These are phyloP conservation scores for Penicillium sp. DNA, from an alignment of 2,329 filamentous ascomycete genomes.

Conservation along the genomic window DNA sequence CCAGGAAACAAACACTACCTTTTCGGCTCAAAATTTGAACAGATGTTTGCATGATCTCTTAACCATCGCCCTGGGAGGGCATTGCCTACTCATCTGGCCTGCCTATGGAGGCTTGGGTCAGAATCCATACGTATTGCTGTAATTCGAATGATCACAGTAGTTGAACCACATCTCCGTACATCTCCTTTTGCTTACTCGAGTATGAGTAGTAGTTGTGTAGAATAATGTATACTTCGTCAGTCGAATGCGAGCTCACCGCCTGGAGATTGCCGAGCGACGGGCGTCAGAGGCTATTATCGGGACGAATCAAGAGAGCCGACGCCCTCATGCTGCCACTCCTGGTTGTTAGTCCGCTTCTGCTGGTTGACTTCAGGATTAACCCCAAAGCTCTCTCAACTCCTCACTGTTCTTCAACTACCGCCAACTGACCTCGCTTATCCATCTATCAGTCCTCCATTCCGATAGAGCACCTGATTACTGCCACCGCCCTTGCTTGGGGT, in stretches of 20 bases:
- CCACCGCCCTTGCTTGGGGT: conserved; percentile 26
- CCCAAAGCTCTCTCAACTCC: not conserved
- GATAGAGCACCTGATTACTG: not conserved
- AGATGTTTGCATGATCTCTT: too few species aligned
- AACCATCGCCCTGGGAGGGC: too few species aligned
- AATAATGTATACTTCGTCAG: not conserved
- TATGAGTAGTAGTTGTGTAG: too few species aligned
- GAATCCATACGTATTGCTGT: too few species aligned
- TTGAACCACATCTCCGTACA: too few species aligned
- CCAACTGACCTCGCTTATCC: conserved; percentile 21
- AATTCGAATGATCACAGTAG: too few species aligned
- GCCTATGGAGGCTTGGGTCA: too few species aligned
- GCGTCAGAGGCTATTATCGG: not conserved
- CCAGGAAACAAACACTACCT: too few species aligned
- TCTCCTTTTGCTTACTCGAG: too few species aligned
- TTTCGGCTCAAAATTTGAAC: too few species aligned
- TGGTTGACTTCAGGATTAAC: not conserved
- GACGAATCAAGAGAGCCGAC: conserved; percentile 5
- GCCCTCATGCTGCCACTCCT: not conserved
- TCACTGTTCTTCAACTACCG: not conserved
- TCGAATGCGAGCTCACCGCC: not conserved
- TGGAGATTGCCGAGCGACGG: not conserved
- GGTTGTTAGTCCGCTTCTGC: not conserved
- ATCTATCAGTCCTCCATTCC: conserved; percentile 9
- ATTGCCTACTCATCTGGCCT: too few species aligned